Conservation (phyloP, 306 rosid species). For the Fragaria ananassa region DNA sequence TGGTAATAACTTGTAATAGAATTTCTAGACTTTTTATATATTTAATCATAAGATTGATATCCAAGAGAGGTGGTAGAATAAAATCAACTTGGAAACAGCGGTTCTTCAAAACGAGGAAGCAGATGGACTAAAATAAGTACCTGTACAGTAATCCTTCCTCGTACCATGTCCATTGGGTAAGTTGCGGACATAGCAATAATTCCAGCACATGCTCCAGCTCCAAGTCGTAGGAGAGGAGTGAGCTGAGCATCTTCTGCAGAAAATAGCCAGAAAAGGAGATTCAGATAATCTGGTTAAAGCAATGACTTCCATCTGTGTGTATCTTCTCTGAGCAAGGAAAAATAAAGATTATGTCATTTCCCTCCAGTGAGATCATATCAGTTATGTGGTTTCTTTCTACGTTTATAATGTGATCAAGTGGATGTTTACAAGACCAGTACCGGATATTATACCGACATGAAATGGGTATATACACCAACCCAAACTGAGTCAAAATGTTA, state of each 20-base stretch:
- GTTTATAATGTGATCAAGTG: not conserved
- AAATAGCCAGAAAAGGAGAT: slow-evolving; percentile 17
- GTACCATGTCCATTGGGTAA: slow-evolving; percentile 99
- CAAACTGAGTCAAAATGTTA: not conserved
- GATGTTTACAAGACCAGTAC: not conserved
- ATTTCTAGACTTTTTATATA: not conserved
- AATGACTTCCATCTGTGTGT: not conserved
- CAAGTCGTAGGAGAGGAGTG: slow-evolving; percentile 88
- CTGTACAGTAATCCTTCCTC: slow-evolving; percentile 98
- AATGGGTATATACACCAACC: not conserved
- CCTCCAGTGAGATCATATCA: not conserved
- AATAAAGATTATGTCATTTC: not conserved
- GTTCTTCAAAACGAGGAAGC: slow-evolving; percentile 4
- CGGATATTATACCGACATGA: not conserved
- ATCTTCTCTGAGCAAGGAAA: not conserved
- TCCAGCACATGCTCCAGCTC: slow-evolving; percentile 99
- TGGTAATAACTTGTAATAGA: not conserved
- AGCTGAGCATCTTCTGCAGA: slow-evolving; percentile 90
- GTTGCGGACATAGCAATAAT: slow-evolving; percentile 99
- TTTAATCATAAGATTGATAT: not conserved
- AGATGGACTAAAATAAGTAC: slow-evolving; percentile 35
- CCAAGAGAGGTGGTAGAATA: not conserved
- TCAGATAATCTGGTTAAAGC: slow-evolving; percentile 1
- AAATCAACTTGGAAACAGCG: not conserved
- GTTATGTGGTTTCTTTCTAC: not conserved